These are phyloP conservation scores for Kwoniella mangroviensis DNA, from an alignment of 768 basidiomycete genomes.

Conservation along the genomic window DNA sequence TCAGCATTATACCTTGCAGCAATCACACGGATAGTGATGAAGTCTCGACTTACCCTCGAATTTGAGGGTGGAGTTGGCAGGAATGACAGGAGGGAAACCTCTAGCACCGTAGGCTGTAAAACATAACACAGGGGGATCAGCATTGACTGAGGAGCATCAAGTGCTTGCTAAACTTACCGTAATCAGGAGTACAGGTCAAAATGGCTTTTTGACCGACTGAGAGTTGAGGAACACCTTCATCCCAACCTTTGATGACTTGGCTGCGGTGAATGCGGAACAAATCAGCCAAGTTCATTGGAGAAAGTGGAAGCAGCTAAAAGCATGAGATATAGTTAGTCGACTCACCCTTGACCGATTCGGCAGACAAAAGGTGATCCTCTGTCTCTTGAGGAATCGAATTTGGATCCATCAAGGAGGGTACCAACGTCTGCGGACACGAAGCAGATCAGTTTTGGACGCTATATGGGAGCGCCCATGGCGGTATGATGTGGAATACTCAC, in stretches of 20 bases:
- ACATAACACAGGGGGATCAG: background rate
- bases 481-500: constrained; percentile 28
- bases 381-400: constrained; percentile 57
- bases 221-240: constrained; percentile 57
- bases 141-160: background rate
- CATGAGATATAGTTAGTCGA: background rate
- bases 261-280: background rate
- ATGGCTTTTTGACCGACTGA: constrained; percentile 58
- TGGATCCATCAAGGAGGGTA: constrained; percentile 57
- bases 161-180: constrained; percentile 35
- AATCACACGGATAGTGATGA: background rate
- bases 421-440: constrained; percentile 49
- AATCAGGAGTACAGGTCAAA: constrained; percentile 58
- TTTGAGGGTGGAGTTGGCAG: constrained; percentile 56
- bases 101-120: constrained; percentile 41
- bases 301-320: background rate
- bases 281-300: background rate
- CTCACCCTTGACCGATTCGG: constrained; percentile 51
- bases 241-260: constrained; percentile 57
- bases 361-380: constrained; percentile 54
- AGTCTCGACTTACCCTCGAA: constrained; percentile 44
- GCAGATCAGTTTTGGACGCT: no score
- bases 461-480: background rate
- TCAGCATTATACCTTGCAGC: no score
- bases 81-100: constrained; percentile 59